phyloP scores from a whole-genome alignment of 164 flowering plant genomes.

The Tinospora cordifolia region DNA sequence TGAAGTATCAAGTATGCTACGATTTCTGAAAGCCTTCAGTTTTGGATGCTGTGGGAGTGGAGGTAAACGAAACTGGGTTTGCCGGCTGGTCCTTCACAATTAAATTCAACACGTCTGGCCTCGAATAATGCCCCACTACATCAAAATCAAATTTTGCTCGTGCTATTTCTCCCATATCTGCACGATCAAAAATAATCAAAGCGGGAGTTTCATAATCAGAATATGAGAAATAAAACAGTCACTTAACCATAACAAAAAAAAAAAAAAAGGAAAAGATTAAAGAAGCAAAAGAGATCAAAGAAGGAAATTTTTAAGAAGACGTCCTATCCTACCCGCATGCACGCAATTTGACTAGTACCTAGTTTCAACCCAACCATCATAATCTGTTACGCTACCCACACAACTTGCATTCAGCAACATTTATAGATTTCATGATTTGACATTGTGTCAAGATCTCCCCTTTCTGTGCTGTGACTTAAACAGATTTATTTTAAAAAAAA shows the following conservation, averaged over 20 bases:
- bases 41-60: conserved; percentile 34
- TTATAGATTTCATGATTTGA: too few species aligned
- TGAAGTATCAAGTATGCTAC: too few species aligned
- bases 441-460: too few species aligned
- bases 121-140: conserved; percentile 80
- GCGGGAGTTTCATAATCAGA: neutral
- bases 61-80: conserved; percentile 54
- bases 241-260: too few species aligned
- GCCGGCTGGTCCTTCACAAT: conserved; percentile 54
- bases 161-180: conserved; percentile 78
- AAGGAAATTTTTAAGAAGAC: neutral
- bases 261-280: too few species aligned
- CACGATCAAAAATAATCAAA: conserved; percentile 8
- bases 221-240: neutral
- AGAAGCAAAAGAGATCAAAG: too few species aligned
- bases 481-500: too few species aligned
- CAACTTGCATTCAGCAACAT: too few species aligned
- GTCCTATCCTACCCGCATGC: neutral
- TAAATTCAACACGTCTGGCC: conserved; percentile 73
- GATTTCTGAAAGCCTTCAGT: conserved; percentile 25
- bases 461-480: too few species aligned
- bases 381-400: too few species aligned
- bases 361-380: too few species aligned
- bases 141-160: conserved; percentile 75
- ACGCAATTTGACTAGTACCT: too few species aligned